A percentile compares a stretch with the other conserved stretches of the same genome.
phyloP scores from a whole-genome alignment of 1,139 yeast genomes.

The Magnusiomyces ingens region DNA sequence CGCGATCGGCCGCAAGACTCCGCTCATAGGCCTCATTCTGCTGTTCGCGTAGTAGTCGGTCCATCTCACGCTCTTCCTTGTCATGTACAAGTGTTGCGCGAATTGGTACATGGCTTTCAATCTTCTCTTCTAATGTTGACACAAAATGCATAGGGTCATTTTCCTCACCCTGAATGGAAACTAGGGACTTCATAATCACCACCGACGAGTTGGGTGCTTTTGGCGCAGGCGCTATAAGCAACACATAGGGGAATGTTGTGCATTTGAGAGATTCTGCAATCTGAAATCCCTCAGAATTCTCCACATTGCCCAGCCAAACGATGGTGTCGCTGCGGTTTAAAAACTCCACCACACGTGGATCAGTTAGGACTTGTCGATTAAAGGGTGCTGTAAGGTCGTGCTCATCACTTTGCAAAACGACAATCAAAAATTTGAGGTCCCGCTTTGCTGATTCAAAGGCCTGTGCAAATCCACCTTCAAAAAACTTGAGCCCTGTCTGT shows the following conservation, averaged over 20 bases:
- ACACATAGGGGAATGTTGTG: conserved; percentile 74
- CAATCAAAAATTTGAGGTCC: conserved; percentile 61
- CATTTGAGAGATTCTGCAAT: conserved; percentile 71
- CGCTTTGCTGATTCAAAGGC: conserved; percentile 64
- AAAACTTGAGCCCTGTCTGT: conserved; percentile 35
- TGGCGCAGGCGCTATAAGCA: conserved; percentile 50
- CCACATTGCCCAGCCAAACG: conserved; percentile 86
- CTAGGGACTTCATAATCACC: conserved; percentile 48
- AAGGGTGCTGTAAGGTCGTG: conserved; percentile 57
- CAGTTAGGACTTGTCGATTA: conserved; percentile 50
- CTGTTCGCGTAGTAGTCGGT: conserved; percentile 57
- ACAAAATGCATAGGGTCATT: conserved; percentile 33
- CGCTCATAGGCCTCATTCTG: conserved; percentile 76
- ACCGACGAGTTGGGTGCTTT: conserved; percentile 32
- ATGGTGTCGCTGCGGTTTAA: conserved; percentile 47
- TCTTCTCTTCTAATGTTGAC: conserved; percentile 27
- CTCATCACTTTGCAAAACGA: conserved; percentile 67
- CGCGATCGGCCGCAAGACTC: conserved; percentile 54
- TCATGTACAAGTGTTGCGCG: conserved; percentile 54
- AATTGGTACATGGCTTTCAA: conserved; percentile 55
- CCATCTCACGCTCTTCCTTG: conserved; percentile 51
- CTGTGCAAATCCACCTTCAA: conserved; percentile 69
- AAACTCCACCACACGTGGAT: conserved; percentile 46
- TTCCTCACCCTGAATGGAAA: conserved; percentile 56
- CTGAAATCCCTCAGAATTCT: conserved; percentile 76